Base-by-base conservation (phyloP, 257 asterid genomes). In the Catharanthus roseus region DNA sequence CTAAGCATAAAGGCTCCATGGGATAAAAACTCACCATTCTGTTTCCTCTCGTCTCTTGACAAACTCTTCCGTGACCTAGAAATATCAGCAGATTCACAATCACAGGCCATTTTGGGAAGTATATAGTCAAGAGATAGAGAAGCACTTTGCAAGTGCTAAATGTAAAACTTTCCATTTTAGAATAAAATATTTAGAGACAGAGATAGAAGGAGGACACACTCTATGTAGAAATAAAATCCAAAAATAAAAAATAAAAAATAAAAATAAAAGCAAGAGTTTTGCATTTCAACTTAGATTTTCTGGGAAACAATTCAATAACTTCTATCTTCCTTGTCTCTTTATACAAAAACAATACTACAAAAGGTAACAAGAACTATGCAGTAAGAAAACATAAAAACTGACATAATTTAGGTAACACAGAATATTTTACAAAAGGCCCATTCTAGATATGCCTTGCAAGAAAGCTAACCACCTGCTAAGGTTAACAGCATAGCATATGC, bases 41-140 rank as follows among this genome's bases (percentile, higher is more conserved):
- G 99, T 89, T 88, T 93, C 96, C 80, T 88, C 74, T 34, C 96
- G 85, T 74, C 97, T 88, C 82, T 82, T 88, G 75, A 88, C 80
- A 67, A 93, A 87, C 78, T 93, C 99, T 77, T 89, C 96, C 19
- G 88, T 96, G 70, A 93, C 97, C 97, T 90, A 79, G 62, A 76
- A 49, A 26, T 50, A 75, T 64, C 50, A 71, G 76, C 64, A 77
- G 63, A 77, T 6, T 63, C 65, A 66, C 68, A 47, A 69, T 79
- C 75, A 86, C 41, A 9, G 70, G 47, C 66, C 31, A 8, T 41
- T 21, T 42, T 50, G 55, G 49, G 53, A 73, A 31, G 36, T 6
- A 51, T 55, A 53, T 19, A 9, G 28, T 62, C 18, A 34, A 7
- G 47, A 62, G 45, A 62, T 18, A 34, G 18, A 67, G 42, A 28